Conservation (phyloP, 2,329 filamentous ascomycete genomes). For the Fusarium dlaminii region DNA sequence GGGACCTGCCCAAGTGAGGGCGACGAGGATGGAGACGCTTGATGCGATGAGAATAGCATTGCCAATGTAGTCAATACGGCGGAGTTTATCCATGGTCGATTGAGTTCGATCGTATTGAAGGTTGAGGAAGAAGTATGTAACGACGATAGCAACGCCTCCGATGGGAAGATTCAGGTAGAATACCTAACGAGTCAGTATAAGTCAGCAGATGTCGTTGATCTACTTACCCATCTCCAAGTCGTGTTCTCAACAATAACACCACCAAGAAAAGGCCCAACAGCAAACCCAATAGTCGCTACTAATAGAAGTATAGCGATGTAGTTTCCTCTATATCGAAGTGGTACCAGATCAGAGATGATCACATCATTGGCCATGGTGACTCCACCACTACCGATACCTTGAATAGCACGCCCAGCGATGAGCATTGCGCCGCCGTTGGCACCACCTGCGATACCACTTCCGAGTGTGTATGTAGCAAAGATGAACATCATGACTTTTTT, state of each 20-base stretch:
- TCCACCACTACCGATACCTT: constrained; percentile 52
- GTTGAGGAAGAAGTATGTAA: constrained; percentile 51
- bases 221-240: constrained; percentile 53
- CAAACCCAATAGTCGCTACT: constrained; percentile 48
- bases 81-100: constrained; percentile 43
- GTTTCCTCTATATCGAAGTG: constrained; percentile 56
- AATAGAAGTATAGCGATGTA: constrained; percentile 51
- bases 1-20: constrained; percentile 56
- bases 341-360: constrained; percentile 57
- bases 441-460: constrained; percentile 58
- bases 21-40: constrained; percentile 52
- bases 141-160: constrained; percentile 45
- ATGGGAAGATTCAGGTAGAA: constrained; percentile 58
- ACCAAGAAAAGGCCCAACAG: constrained; percentile 48
- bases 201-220: fast-evolving
- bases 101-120: constrained; percentile 43
- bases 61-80: constrained; percentile 56
- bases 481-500: constrained; percentile 52
- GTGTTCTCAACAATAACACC: constrained; percentile 41
- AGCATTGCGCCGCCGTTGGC: constrained; percentile 53
- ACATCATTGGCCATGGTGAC: constrained; percentile 47
- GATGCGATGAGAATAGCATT: constrained; percentile 53
- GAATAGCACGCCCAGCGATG: constrained; percentile 54
- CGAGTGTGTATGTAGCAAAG: constrained; percentile 59
- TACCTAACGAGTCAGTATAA: constrained; percentile 33